These are phyloP conservation scores for Blumeria hordei DNA, from an alignment of 2,329 filamentous ascomycete genomes.

Conservation along the genomic window DNA sequence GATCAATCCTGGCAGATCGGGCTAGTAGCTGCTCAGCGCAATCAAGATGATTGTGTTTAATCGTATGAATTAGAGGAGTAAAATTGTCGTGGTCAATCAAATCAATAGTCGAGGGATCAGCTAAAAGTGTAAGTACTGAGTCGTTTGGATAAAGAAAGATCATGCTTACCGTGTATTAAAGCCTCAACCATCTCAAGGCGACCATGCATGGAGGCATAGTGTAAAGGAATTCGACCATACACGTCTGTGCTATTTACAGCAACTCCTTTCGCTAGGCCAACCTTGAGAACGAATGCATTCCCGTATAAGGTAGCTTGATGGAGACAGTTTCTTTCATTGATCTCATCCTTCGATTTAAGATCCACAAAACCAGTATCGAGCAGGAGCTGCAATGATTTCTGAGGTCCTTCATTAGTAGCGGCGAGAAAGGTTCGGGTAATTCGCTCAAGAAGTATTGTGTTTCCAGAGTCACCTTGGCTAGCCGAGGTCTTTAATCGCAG, in stretches of 20 bases:
- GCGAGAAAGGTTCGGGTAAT: slow-evolving; percentile 78
- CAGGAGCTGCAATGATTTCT: slow-evolving; percentile 50
- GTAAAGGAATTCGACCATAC: slow-evolving; percentile 77
- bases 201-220: slow-evolving; percentile 93
- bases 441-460: slow-evolving; percentile 39
- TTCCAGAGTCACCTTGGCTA: slow-evolving; percentile 31
- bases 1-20: slow-evolving; percentile 64
- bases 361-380: slow-evolving; percentile 65
- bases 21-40: slow-evolving; percentile 60
- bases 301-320: slow-evolving; percentile 95
- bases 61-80: slow-evolving; percentile 82
- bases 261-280: slow-evolving; percentile 52
- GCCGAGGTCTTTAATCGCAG: slow-evolving; percentile 35
- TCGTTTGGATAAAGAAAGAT: not conserved
- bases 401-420: slow-evolving; percentile 65
- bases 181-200: slow-evolving; percentile 60
- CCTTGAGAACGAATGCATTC: slow-evolving; percentile 50
- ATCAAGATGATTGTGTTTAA: slow-evolving; percentile 62
- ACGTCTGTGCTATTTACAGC: slow-evolving; percentile 67
- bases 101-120: slow-evolving; percentile 54
- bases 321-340: slow-evolving; percentile 88
- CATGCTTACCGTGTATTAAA: slow-evolving; percentile 34
- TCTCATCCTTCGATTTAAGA: slow-evolving; percentile 84
- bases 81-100: slow-evolving; percentile 92
- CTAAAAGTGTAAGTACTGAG: slow-evolving; percentile 16